A percentile compares a stretch with the other conserved stretches of the same genome.
These are phyloP conservation scores for Termitomyces sp. DNA, from an alignment of 768 basidiomycete species.

Conservation along the genomic window DNA sequence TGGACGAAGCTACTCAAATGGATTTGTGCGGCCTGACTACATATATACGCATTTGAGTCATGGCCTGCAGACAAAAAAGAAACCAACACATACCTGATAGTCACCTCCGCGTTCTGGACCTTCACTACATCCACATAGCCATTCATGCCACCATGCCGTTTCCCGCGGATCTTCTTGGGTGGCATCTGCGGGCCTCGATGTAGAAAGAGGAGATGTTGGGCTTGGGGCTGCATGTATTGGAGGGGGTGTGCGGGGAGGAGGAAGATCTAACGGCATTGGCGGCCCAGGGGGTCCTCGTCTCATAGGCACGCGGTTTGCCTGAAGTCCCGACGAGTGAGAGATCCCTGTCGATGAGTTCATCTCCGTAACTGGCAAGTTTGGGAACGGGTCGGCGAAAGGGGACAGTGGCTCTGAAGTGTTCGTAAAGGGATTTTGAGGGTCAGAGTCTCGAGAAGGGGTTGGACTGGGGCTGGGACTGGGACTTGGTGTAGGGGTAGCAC, in stretches of 20 bases:
- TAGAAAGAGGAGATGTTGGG: constrained; percentile 24
- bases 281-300: constrained; percentile 28
- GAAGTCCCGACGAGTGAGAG: constrained; percentile 6
- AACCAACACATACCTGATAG: constrained; percentile 43
- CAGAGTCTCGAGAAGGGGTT: constrained; percentile 20
- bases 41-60: not conserved
- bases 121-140: constrained; percentile 78
- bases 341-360: constrained; percentile 17
- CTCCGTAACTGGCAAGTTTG: constrained; percentile 18
- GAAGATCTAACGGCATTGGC: constrained; percentile 57
- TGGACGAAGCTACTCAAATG: constrained; percentile 35
- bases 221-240: constrained; percentile 36
- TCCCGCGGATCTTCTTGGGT: constrained; percentile 29
- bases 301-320: constrained; percentile 3
- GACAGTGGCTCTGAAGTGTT: constrained; percentile 41
- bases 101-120: constrained; percentile 71
- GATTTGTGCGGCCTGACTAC: constrained; percentile 75
- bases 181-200: constrained; percentile 14
- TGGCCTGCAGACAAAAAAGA: not conserved
- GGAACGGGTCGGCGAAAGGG: constrained; percentile 41
- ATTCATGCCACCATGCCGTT: constrained; percentile 79
- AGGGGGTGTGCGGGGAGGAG: constrained; percentile 53
- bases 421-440: constrained; percentile 41
- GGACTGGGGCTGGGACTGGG: constrained; percentile 12
- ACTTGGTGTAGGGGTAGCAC: constrained; percentile 29